These are phyloP conservation scores for Erysimum cheiri DNA, from an alignment of 441 rosid species.

Conservation along the genomic window DNA sequence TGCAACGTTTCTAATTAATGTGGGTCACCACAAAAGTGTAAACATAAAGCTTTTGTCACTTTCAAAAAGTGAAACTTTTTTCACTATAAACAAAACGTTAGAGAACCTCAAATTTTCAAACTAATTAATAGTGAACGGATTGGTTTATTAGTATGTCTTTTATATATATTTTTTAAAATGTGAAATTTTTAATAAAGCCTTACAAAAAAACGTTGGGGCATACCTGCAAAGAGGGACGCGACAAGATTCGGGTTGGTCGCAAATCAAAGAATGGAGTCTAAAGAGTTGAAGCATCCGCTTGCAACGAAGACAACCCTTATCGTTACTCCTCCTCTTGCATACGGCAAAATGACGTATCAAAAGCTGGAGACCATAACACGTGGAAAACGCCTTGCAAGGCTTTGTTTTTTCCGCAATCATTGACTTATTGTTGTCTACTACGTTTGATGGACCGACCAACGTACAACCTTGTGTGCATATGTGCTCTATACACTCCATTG, in stretches of 20 bases:
- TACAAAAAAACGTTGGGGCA: not conserved
- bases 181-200: not conserved
- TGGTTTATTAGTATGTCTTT: too few species aligned
- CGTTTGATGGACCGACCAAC: constrained; percentile 64
- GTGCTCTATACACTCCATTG: constrained; percentile 88
- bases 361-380: constrained; percentile 82
- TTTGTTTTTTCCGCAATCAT: constrained; percentile 39
- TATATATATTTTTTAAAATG: too few species aligned
- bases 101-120: too few species aligned
- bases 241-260: constrained; percentile 72
- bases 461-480: constrained; percentile 90
- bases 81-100: not conserved
- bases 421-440: constrained; percentile 20
- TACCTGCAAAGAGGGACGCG: constrained; percentile 94
- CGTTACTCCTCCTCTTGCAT: constrained; percentile 65
- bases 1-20: constrained; percentile 1
- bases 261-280: constrained; percentile 78
- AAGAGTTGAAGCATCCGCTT: constrained; percentile 93
- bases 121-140: not conserved
- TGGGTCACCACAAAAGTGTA: not conserved
- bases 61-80: too few species aligned
- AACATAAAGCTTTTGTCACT: not conserved
- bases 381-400: constrained; percentile 66
- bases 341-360: constrained; percentile 72
- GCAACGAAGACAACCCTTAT: constrained; percentile 71